Conservation (phyloP, 2,329 filamentous ascomycete genomes). For the Xylariaceae sp. region DNA sequence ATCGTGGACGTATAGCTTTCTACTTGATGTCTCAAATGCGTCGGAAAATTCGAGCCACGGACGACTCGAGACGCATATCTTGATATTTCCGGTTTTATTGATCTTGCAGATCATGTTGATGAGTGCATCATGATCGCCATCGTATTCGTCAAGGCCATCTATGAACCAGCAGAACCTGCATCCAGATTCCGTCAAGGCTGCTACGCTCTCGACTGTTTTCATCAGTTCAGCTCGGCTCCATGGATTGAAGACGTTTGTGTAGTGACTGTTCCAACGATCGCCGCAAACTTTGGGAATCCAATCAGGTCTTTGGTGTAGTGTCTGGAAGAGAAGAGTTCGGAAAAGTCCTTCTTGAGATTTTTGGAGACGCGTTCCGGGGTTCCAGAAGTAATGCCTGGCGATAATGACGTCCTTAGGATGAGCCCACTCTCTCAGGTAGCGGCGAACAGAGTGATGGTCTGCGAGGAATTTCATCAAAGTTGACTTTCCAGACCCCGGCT, state of each 20-base stretch:
- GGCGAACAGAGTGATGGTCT: background rate
- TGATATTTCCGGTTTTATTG: background rate
- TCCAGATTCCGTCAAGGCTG: background rate
- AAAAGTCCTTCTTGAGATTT: background rate
- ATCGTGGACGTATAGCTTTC: constrained; percentile 1
- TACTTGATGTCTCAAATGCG: background rate
- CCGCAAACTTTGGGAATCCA: background rate
- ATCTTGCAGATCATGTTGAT: background rate
- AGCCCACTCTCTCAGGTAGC: background rate
- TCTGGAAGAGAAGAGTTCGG: background rate
- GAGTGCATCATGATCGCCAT: constrained; percentile 1
- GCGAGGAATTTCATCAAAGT: background rate
- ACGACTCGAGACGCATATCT: constrained; percentile 2
- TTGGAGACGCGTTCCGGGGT: background rate
- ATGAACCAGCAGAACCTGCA: constrained; percentile 7
- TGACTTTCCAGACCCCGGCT: background rate
- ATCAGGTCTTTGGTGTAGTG: background rate
- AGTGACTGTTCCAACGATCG: background rate
- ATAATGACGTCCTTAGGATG: background rate
- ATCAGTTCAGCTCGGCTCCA: background rate
- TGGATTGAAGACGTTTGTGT: background rate
- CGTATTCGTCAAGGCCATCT: constrained; percentile 7
- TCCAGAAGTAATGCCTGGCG: background rate
- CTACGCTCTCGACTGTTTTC: background rate
- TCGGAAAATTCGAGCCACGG: background rate